These are phyloP conservation scores for Orobanche coerulescens DNA, from an alignment of 257 asterid genomes.

Conservation along the genomic window DNA sequence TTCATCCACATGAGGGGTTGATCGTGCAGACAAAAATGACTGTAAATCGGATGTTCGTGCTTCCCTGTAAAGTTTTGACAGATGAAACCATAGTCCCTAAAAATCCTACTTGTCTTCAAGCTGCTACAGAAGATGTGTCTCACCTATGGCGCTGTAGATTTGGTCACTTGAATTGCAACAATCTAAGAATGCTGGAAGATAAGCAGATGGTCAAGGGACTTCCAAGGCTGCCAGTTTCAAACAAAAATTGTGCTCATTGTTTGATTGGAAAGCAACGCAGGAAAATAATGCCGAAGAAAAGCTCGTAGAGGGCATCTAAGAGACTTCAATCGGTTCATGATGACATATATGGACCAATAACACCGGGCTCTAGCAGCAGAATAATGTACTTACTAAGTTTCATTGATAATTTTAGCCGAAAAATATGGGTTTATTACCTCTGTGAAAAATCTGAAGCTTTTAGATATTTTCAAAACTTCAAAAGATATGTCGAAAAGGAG, in stretches of 20 bases:
- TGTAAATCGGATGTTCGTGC: background rate
- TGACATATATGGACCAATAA: slow-evolving; percentile 22
- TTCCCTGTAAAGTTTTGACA: too few relatives aligned
- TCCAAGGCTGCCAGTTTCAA: background rate
- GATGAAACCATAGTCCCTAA: too few relatives aligned
- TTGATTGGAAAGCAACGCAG: background rate
- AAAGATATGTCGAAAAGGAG: background rate
- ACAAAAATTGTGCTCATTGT: background rate
- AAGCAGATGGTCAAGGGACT: slow-evolving; percentile 10
- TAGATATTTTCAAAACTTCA: background rate
- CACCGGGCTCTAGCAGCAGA: background rate
- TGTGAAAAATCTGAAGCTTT: background rate
- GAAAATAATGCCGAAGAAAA: background rate
- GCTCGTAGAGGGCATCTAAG: background rate
- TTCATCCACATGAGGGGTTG: background rate
- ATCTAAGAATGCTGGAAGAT: background rate
- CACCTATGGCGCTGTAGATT: slow-evolving; percentile 1
- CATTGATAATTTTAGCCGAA: slow-evolving; percentile 12
- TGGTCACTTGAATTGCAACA: background rate
- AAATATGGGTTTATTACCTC: slow-evolving; percentile 1
- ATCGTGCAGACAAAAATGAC: background rate
- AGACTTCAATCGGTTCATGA: background rate
- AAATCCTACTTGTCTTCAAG: background rate
- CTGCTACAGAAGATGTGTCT: background rate
- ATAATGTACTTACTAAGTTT: background rate